Conservation (phyloP, 495 filamentous ascomycete species). For the Hypoxylon lenormandii region DNA sequence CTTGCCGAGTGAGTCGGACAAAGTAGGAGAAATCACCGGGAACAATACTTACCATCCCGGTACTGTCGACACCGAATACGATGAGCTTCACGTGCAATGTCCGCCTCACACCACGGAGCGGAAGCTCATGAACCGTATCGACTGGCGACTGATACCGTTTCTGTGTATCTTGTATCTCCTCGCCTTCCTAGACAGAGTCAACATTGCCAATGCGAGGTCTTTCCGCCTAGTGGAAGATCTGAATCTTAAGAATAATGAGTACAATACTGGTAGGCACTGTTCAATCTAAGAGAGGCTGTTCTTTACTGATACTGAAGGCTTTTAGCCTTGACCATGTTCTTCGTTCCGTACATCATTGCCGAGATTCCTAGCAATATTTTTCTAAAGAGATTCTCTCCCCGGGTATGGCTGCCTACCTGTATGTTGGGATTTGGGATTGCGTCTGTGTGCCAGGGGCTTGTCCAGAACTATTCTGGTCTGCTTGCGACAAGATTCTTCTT, state of each 20-base stretch:
- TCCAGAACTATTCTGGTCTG: conserved; percentile 80
- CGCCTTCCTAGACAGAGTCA: conserved; percentile 86
- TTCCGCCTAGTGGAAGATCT: conserved; percentile 75
- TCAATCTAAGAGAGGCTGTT: not conserved
- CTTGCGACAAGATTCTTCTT: conserved; percentile 87
- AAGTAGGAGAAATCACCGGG: conserved; percentile 27
- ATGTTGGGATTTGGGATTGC: conserved; percentile 87
- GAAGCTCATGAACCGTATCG: conserved; percentile 78
- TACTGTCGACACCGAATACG: conserved; percentile 47
- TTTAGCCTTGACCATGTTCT: conserved; percentile 83
- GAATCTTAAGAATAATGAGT: conserved; percentile 69
- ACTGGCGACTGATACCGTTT: conserved; percentile 82
- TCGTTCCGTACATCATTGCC: conserved; percentile 87
- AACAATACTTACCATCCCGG: conserved; percentile 47
- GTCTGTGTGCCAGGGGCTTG: conserved; percentile 81
- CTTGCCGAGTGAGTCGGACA: conserved; percentile 43
- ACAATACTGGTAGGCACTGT: conserved; percentile 67
- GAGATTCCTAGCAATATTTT: conserved; percentile 92
- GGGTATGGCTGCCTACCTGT: conserved; percentile 82
- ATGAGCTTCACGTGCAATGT: conserved; percentile 58
- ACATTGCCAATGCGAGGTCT: conserved; percentile 74
- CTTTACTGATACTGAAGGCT: conserved; percentile 8
- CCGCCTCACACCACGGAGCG: conserved; percentile 77
- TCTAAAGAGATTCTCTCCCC: conserved; percentile 82
- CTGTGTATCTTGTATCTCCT: conserved; percentile 85